Conservation (phyloP, 768 basidiomycete species). For the Piloderma croceum region DNA sequence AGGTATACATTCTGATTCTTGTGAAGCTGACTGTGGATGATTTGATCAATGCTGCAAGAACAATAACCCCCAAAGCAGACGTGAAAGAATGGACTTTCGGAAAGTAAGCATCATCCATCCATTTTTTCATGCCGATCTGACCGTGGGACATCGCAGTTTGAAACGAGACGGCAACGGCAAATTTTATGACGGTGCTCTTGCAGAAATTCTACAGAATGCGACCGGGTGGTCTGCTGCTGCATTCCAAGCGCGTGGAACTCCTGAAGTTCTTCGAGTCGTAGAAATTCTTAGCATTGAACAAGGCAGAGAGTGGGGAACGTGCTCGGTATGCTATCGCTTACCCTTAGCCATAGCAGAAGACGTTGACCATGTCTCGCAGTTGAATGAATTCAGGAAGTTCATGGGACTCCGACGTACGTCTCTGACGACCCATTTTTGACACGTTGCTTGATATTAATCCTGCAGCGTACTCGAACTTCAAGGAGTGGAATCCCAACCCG, state of each 20-base stretch:
- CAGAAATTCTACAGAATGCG: conserved; percentile 55
- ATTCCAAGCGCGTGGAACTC: conserved; percentile 66
- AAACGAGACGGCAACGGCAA: conserved; percentile 45
- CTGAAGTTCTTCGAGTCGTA: conserved; percentile 56
- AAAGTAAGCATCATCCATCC: conserved; percentile 29
- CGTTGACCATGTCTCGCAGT: conserved; percentile 21
- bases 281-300: conserved; percentile 69
- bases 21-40: conserved; percentile 29
- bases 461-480: conserved; percentile 55
- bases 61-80: conserved; percentile 25
- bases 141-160: conserved; percentile 29
- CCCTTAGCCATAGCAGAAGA: neutral
- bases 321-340: conserved; percentile 45
- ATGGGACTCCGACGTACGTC: conserved; percentile 60
- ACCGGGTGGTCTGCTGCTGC: conserved; percentile 55
- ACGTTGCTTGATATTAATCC: conserved; percentile 8
- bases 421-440: neutral
- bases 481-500: conserved; percentile 67
- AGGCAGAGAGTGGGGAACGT: conserved; percentile 63
- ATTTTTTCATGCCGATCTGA: neutral
- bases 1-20: conserved; percentile 37
- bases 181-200: conserved; percentile 61
- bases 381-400: conserved; percentile 72
- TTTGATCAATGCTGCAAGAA: conserved; percentile 12
- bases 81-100: conserved; percentile 52